Evolutionary conservation across 345 rosid species (phyloP), one percentile per base, ranked within the genome.

Genomic region (Mallotus nudiflorus): DNA sequence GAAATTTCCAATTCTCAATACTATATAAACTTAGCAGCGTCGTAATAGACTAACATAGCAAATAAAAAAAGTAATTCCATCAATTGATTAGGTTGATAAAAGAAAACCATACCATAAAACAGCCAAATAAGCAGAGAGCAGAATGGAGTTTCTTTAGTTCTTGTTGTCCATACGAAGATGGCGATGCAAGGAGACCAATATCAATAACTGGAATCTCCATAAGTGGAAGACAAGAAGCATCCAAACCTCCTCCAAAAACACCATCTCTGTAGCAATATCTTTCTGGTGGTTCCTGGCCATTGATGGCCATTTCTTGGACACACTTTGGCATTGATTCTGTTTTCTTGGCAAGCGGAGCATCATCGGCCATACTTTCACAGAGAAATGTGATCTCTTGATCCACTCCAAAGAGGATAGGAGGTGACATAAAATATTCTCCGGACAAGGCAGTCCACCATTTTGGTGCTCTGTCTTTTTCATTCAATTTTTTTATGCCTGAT

Each of bases 81-180:
- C n/a, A 33, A 33, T 33, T 33, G 37, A 33, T 33, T 33, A 33
- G 37, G 4, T 33, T 33, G 24, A 33, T 13, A 45, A 4, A 45
- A 13, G 9, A 2, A 12, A 69, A 28, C 10, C 19, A 48, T 28
- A 91, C 97, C 90, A 85, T 87, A 68, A 92, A 78, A 83, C 90
- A 89, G 39, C 93, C 93, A 74, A 87, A 81, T 35, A 75, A 69
- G 76, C 71, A 25, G 77, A 92, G 88, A 18, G 88, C 85, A 1
- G 68, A 75, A 52, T 73, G 79, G 62, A 89, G 86, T 37, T 85
- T 87, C 42, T 53, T 75, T n/a, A 83, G 71, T 66, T 88, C 86
- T 22, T 68, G 70, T 9, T 13, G 33, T 8, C 35, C 18, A 14
- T 29, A 18, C 15, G 81, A 19, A 40, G 84, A 75, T 11, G 88